Conservation (phyloP, 1,139 yeast genomes). For the Casaregolazyma suthepensis region DNA sequence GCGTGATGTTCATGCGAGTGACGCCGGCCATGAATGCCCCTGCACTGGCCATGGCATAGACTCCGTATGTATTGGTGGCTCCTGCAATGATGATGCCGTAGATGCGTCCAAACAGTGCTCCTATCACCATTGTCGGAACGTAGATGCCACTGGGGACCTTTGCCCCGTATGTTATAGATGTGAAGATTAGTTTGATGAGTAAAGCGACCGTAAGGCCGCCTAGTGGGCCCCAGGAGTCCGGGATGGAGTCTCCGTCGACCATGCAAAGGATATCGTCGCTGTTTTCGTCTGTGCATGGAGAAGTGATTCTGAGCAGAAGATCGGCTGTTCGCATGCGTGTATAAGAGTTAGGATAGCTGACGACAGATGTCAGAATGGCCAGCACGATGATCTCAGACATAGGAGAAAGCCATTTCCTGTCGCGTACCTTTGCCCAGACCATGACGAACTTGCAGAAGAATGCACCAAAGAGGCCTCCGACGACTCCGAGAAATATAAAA, state of each 20-base stretch:
- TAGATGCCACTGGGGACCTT: slow-evolving; percentile 63
- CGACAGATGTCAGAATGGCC: slow-evolving; percentile 44
- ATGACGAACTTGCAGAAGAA: slow-evolving; percentile 43
- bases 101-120: slow-evolving; percentile 55
- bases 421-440: slow-evolving; percentile 36
- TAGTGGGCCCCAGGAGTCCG: slow-evolving; percentile 29
- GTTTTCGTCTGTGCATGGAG: slow-evolving; percentile 39
- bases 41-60: slow-evolving; percentile 62
- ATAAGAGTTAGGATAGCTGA: slow-evolving; percentile 49
- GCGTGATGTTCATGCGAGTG: slow-evolving; percentile 58
- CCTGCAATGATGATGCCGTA: slow-evolving; percentile 10
- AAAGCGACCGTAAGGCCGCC: slow-evolving; percentile 41
- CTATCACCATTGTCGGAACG: slow-evolving; percentile 64
- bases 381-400: slow-evolving; percentile 45
- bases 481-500: slow-evolving; percentile 47
- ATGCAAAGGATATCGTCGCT: slow-evolving; percentile 39
- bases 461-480: slow-evolving; percentile 58
- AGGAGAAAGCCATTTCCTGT: slow-evolving; percentile 38
- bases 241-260: slow-evolving; percentile 14
- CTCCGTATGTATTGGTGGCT: slow-evolving; percentile 37
- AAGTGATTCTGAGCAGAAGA: slow-evolving; percentile 47
- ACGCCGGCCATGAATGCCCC: slow-evolving; percentile 68
- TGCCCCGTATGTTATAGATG: slow-evolving; percentile 53
- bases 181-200: slow-evolving; percentile 42
- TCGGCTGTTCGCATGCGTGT: slow-evolving; percentile 52